Base-by-base conservation (phyloP, 169 alveolate genomes). In the Eimeria maxima region DNA sequence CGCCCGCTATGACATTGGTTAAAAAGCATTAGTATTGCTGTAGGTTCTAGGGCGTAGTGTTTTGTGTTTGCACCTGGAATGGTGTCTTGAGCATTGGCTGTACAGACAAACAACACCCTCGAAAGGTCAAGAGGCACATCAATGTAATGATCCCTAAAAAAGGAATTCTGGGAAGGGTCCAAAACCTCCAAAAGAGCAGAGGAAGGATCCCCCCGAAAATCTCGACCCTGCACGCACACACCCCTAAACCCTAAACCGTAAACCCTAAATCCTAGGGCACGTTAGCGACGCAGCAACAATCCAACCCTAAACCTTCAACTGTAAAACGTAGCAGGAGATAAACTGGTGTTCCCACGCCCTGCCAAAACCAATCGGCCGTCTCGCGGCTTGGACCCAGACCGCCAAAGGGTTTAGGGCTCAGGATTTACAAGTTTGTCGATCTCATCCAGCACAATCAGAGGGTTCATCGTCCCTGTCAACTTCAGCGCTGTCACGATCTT, bases 21-120 rank as follows among this genome's bases (percentile, higher is more conserved):
- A 33, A 33, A 33, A 1, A 33, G 38, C 1, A 33, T 33, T 33
- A 33, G 38, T 33, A 33, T 33, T 33, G 38, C 38, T 53, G 63
- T 67, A 14, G 33, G 10, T 53, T 11, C 20, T 73, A 38, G 53
- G 55, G 53, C 29, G 3, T 73, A 73, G 53, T 0, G 18, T 8
- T 16, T 7, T 38, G 22, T 20, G 22, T 73, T 33, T 83, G 13
- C 4, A 81, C 97, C 97, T 22, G 99, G 99, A 22, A 99, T 98
- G 47, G 99, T 97, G 90, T 99, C 99, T 4, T 98, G 96, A 8
- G 98, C 96, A 93, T 99, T 99, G 22, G 99, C 99, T 4, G 99
- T 99, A 97, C 99, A 98, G 20, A 98, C 89, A 96, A 99, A 99
- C 73, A 99, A 98, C 53, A 98, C 98, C 83, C 98, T 98, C 16